These are phyloP conservation scores for Penicillium cataractarum DNA, from an alignment of 495 filamentous ascomycete genomes.

Conservation along the genomic window DNA sequence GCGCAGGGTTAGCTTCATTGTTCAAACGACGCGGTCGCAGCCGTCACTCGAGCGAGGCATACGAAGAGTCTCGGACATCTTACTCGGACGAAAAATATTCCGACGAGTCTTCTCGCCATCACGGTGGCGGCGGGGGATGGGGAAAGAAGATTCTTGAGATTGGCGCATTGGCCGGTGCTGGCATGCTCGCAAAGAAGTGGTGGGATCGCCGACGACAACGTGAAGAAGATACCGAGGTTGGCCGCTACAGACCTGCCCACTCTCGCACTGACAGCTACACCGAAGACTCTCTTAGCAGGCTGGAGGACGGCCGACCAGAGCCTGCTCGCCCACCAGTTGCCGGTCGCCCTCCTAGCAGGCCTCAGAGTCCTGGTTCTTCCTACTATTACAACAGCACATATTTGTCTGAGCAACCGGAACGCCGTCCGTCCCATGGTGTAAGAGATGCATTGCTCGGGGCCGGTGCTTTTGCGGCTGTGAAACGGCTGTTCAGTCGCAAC, in stretches of 20 bases:
- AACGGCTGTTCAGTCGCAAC: conserved; percentile 66
- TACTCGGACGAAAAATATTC: conserved; percentile 67
- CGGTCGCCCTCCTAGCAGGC: conserved; percentile 46
- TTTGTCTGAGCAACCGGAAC: conserved; percentile 39
- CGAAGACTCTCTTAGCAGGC: conserved; percentile 45
- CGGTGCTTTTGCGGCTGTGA: conserved; percentile 64
- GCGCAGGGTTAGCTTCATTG: conserved; percentile 63
- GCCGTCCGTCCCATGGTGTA: conserved; percentile 50
- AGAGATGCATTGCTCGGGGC: conserved; percentile 69
- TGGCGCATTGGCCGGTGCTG: conserved; percentile 68
- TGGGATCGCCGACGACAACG: conserved; percentile 61
- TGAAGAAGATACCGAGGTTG: conserved; percentile 60
- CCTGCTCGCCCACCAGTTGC: conserved; percentile 46
- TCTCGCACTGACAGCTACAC: conserved; percentile 46
- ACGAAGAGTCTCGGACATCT: conserved; percentile 52
- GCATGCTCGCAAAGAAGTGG: conserved; percentile 64
- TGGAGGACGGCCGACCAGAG: conserved; percentile 47
- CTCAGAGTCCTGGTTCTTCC: conserved; percentile 47
- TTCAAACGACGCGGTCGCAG: conserved; percentile 48
- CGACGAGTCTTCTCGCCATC: conserved; percentile 42
- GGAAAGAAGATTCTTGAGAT: conserved; percentile 67
- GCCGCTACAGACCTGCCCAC: conserved; percentile 50
- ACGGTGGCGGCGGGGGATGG: conserved; percentile 54
- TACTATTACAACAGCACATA: conserved; percentile 52
- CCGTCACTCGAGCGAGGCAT: conserved; percentile 37